A percentile compares a stretch with the other conserved stretches of the same genome.
Evolutionary conservation across 345 rosid species (phyloP).

Genomic region (Geranium brycei): DNA sequence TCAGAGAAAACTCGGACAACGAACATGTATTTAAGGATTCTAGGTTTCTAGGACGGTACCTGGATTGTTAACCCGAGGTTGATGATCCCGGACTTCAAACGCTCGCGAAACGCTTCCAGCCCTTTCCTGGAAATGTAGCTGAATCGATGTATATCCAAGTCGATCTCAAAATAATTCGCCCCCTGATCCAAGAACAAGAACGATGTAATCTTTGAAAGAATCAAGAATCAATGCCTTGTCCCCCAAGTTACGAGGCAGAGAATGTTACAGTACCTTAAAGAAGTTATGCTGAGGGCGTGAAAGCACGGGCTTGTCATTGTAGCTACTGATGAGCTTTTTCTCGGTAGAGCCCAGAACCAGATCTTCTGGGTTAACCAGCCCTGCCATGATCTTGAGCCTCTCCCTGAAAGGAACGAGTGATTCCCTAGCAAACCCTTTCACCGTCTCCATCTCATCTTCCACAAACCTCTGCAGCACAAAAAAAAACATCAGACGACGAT

Average conservation of each 20-base stretch:
- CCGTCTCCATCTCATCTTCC: constrained; percentile 58
- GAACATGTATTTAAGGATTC: neutral
- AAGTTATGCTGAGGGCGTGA: constrained; percentile 79
- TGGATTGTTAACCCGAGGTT: constrained; percentile 75
- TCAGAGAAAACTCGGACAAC: neutral
- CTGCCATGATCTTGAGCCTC: constrained; percentile 62
- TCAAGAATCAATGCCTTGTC: no score
- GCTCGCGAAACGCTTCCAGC: constrained; percentile 67
- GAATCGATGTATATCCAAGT: constrained; percentile 72
- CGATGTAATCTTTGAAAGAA: neutral
- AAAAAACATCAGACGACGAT: constrained; percentile 1
- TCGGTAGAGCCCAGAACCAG: constrained; percentile 53
- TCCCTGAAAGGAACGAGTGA: constrained; percentile 56
- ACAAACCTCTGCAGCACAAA: constrained; percentile 42
- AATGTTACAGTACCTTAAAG: constrained; percentile 27
- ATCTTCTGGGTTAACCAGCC: constrained; percentile 64
- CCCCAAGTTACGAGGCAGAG: no score
- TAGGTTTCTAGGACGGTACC: constrained; percentile 22
- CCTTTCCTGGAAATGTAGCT: constrained; percentile 84
- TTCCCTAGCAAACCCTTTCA: constrained; percentile 56
- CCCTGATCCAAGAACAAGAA: constrained; percentile 29
- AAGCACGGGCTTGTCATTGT: constrained; percentile 66
- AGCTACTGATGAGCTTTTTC: constrained; percentile 59
- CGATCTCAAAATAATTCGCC: constrained; percentile 68
- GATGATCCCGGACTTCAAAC: constrained; percentile 43